These are phyloP conservation scores for Echria macrotheca DNA, from an alignment of 495 filamentous ascomycete genomes.

Conservation along the genomic window DNA sequence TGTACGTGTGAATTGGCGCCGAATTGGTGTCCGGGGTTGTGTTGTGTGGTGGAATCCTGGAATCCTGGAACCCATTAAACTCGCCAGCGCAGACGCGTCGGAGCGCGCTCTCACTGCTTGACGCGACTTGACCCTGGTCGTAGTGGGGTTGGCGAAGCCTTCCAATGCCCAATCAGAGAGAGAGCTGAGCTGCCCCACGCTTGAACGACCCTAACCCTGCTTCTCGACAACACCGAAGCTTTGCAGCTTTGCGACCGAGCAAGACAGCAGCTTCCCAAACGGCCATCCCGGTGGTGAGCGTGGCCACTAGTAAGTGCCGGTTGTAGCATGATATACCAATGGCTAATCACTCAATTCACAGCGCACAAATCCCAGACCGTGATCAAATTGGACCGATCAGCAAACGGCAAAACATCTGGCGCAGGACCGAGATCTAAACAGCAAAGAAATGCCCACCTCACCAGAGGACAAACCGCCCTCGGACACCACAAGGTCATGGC, in stretches of 20 bases:
- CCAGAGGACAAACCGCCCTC: too few relatives aligned
- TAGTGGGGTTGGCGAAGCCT: constrained; percentile 12
- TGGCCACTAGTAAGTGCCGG: too few relatives aligned
- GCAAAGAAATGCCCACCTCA: too few relatives aligned
- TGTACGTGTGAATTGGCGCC: background rate
- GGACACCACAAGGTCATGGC: background rate
- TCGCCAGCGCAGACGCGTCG: constrained; percentile 8
- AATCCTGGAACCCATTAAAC: constrained; percentile 26
- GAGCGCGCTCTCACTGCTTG: constrained; percentile 15
- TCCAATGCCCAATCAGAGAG: too few relatives aligned
- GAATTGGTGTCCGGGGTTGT: constrained; percentile 6
- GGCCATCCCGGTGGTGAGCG: too few relatives aligned
- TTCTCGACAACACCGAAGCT: background rate
- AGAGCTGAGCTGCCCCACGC: too few relatives aligned
- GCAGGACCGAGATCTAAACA: too few relatives aligned
- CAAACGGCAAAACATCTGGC: too few relatives aligned
- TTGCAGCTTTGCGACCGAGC: background rate
- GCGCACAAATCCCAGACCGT: too few relatives aligned
- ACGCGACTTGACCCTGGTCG: constrained; percentile 13
- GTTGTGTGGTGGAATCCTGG: constrained; percentile 1
- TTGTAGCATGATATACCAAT: too few relatives aligned
- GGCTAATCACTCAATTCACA: too few relatives aligned
- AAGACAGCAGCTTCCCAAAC: background rate
- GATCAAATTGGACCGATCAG: too few relatives aligned
- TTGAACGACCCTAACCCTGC: constrained; percentile 7